Evolutionary conservation across 2,329 filamentous ascomycete species (phyloP), one percentile per base, ranked within the genome.

Genomic region (Trichophyton benhamiae): DNA sequence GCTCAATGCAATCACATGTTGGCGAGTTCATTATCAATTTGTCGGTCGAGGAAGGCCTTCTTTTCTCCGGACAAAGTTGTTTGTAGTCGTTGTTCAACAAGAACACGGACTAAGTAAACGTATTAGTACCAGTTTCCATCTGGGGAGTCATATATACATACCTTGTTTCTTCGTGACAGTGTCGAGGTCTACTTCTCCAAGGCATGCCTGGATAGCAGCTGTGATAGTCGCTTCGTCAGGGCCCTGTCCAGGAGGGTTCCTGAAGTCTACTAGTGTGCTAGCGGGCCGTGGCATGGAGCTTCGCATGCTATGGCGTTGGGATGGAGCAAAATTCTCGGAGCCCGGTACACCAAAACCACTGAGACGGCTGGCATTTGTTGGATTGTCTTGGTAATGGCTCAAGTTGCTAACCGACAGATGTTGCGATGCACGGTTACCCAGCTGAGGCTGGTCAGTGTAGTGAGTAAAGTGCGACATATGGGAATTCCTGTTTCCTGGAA

Each of bases 121-220:
- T 62, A 30, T 60, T 13, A 58, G 58, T 17, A 22, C 22, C 36
- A 22, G 17, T 36, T 58, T n/a, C 7, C 11, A 2, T 22, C 15
- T 41, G 22, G 13, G 7, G 27, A 1, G 8, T 17, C 27, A 57
- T 30, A 27, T 15, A 8, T 36, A 71, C 73, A 78, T 78, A 72
- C 84, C 77, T 77, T 97, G 92, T 79, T 99, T 99, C 85, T 97
- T 99, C 5, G 94, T 99, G 57, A 97, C 89, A n/a, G 83, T 92
- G 72, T 99, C 94, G 48, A 99, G 80, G 73, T 99, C 92, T 0
- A 96, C 91, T 69, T 96, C 92, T 15, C 81, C 77, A 64, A 99
- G 79, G 68, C 94, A 94, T 58, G 82, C 79, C 69, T 90, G 87
- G 64, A 97, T 92, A 1, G 89, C 88, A 64, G 95, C 88, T 17